A percentile compares a stretch with the other conserved stretches of the same genome.
phyloP scores from a whole-genome alignment of 2,329 filamentous ascomycete genomes.

The Sporothrix sp. region DNA sequence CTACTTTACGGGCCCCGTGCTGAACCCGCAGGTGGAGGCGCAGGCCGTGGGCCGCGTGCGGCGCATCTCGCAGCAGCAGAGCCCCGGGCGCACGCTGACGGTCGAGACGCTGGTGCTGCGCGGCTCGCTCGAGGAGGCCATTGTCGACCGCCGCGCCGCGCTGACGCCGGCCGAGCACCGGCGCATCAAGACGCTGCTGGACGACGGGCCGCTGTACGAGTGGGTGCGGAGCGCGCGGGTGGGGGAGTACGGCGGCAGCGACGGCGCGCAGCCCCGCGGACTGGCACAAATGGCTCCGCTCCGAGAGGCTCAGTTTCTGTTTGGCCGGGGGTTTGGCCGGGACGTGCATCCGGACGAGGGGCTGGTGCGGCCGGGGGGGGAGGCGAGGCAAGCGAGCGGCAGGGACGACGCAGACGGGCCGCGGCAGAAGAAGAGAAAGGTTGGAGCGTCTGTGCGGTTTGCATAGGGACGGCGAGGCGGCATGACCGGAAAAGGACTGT shows the following conservation, averaged over 20 bases:
- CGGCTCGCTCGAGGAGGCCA: constrained; percentile 75
- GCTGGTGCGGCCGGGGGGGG: constrained; percentile 18
- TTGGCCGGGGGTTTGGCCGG: constrained; percentile 40
- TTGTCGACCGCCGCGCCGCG: constrained; percentile 59
- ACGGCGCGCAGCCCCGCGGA: constrained; percentile 13
- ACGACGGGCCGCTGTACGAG: constrained; percentile 45
- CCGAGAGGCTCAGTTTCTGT: constrained; percentile 37
- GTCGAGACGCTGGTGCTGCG: constrained; percentile 79
- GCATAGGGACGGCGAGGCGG: background rate
- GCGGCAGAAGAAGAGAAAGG: no score
- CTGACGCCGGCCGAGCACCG: constrained; percentile 63
- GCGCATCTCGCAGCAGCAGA: constrained; percentile 63
- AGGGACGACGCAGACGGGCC: no score
- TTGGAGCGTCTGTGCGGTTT: background rate
- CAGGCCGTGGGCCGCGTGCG: constrained; percentile 88
- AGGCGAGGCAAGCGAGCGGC: background rate
- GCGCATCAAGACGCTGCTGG: constrained; percentile 45
- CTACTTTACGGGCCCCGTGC: constrained; percentile 81
- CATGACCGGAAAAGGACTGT: background rate
- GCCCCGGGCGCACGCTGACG: constrained; percentile 53
- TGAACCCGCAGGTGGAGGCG: constrained; percentile 74
- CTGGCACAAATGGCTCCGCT: constrained; percentile 40
- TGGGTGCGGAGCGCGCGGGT: constrained; percentile 49
- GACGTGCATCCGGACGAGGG: constrained; percentile 37
- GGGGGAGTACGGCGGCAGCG: constrained; percentile 18